A percentile compares a stretch with the other conserved stretches of the same genome.
Evolutionary conservation across 1,284 basidiomycete genomes (phyloP).

Genomic region (Puccinia sorghi): DNA sequence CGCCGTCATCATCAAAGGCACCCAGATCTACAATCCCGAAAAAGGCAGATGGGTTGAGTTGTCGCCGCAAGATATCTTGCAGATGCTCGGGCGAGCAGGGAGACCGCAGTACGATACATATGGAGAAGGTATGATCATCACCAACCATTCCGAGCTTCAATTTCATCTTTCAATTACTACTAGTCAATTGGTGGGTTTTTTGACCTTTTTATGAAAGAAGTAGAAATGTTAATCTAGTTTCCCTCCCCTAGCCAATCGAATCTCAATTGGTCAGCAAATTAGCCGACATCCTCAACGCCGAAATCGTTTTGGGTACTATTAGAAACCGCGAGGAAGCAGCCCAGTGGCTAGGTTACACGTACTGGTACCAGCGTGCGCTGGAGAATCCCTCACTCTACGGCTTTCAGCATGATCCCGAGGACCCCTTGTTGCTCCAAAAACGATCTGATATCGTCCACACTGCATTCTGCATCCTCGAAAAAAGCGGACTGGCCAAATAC

Average conservation of each 20-base stretch:
- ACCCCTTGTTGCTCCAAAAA: constrained; percentile 83
- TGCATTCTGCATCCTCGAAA: constrained; percentile 89
- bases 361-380: constrained; percentile 88
- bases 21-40: constrained; percentile 98
- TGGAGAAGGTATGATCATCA: constrained; percentile 98
- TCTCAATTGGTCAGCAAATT: constrained; percentile 89
- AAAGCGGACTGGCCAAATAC: constrained; percentile 90
- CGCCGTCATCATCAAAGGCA: constrained; percentile 98
- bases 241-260: constrained; percentile 73
- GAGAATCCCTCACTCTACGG: constrained; percentile 84
- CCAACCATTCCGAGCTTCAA: constrained; percentile 93
- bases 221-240: constrained; percentile 49
- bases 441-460: constrained; percentile 83
- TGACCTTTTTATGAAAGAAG: neutral
- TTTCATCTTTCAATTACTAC: constrained; percentile 93
- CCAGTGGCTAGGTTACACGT: constrained; percentile 69
- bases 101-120: constrained; percentile 96
- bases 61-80: constrained; percentile 92
- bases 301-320: constrained; percentile 93
- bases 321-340: constrained; percentile 96
- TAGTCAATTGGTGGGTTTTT: constrained; percentile 68
- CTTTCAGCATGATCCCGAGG: constrained; percentile 80
- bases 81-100: constrained; percentile 98
- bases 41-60: constrained; percentile 97
- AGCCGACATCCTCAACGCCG: constrained; percentile 95